These are phyloP conservation scores for Saturnispora mendoncae DNA, from an alignment of 805 yeast genomes.

Conservation along the genomic window DNA sequence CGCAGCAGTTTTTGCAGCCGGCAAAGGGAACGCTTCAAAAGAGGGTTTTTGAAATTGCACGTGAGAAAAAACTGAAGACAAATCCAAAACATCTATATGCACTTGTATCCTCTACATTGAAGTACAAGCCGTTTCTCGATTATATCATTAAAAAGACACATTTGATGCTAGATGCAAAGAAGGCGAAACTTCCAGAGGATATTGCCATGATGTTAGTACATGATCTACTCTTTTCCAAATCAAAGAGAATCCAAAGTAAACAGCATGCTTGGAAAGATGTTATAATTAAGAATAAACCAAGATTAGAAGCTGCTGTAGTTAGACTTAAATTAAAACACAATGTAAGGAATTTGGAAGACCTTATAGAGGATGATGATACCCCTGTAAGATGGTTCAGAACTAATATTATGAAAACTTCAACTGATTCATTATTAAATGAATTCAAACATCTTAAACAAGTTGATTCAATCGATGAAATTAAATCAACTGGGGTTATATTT, in stretches of 20 bases:
- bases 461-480: conserved; percentile 32
- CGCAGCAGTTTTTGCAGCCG: conserved; percentile 32
- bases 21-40: conserved; percentile 47
- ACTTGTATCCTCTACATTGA: conserved; percentile 66
- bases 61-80: conserved; percentile 37
- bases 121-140: conserved; percentile 55
- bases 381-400: conserved; percentile 77
- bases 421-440: conserved; percentile 32
- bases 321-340: conserved; percentile 68
- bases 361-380: conserved; percentile 50
- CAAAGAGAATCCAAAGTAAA: conserved; percentile 81
- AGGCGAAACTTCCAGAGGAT: conserved; percentile 38
- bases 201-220: conserved; percentile 64
- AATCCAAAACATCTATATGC: conserved; percentile 87
- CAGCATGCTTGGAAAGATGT: conserved; percentile 81
- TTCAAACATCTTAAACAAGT: conserved; percentile 41
- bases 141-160: conserved; percentile 59
- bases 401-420: conserved; percentile 49
- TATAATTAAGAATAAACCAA: conserved; percentile 64
- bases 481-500: conserved; percentile 48
- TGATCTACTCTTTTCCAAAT: conserved; percentile 66
- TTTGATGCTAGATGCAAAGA: conserved; percentile 46
- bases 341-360: conserved; percentile 45
- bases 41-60: conserved; percentile 43
- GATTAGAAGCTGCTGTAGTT: conserved; percentile 74